Conservation (phyloP, 2,329 filamentous ascomycete genomes). For the Aphanocladium album region DNA sequence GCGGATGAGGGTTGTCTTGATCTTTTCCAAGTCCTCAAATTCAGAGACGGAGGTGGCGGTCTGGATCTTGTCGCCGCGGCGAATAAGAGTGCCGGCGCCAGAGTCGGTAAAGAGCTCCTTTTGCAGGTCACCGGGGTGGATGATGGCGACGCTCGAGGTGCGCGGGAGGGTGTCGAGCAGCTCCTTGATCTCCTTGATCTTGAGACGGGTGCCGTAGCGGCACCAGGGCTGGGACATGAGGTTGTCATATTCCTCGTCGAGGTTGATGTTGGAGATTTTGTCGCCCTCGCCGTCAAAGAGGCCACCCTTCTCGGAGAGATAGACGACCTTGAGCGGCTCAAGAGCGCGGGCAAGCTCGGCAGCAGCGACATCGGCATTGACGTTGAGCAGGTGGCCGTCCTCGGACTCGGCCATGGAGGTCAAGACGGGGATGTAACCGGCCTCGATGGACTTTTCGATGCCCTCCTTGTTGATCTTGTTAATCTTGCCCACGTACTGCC, state of each 20-base stretch:
- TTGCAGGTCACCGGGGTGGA: conserved; percentile 91
- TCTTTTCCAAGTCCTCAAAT: conserved; percentile 67
- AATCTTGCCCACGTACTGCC: conserved; percentile 92
- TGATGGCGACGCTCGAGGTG: conserved; percentile 93
- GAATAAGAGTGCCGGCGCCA: conserved; percentile 87
- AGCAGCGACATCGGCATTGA: conserved; percentile 95
- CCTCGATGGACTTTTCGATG: conserved; percentile 85
- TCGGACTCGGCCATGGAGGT: conserved; percentile 94
- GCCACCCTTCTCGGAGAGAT: conserved; percentile 96
- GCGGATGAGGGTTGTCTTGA: conserved; percentile 77
- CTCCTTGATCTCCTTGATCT: conserved; percentile 97
- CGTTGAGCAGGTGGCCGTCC: conserved; percentile 90
- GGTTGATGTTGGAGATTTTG: conserved; percentile 95
- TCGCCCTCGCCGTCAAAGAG: conserved; percentile 88
- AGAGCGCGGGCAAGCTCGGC: conserved; percentile 85
- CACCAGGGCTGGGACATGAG: conserved; percentile 95
- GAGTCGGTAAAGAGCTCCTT: conserved; percentile 97
- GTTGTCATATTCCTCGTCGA: conserved; percentile 92
- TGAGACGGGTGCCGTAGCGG: conserved; percentile 86
- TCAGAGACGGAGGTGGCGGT: conserved; percentile 66
- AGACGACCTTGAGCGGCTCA: conserved; percentile 94
- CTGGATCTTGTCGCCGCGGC: conserved; percentile 84
- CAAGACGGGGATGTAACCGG: conserved; percentile 86
- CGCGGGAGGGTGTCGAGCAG: conserved; percentile 82
- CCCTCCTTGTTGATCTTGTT: conserved; percentile 84